phyloP scores from a whole-genome alignment of 139 green algal genomes.

The Micromonas pusilla region DNA sequence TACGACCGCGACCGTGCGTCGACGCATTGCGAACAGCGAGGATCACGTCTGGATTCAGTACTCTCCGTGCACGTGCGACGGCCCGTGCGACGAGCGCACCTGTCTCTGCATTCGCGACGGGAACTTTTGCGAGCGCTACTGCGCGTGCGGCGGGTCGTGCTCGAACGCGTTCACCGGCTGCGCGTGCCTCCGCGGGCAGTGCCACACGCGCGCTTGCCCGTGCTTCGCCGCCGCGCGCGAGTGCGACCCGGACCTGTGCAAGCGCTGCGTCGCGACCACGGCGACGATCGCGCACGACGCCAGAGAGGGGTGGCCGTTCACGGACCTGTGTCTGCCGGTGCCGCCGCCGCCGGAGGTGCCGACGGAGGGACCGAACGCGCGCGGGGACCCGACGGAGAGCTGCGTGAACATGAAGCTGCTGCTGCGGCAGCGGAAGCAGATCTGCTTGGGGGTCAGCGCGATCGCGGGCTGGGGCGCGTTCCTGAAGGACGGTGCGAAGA shows the following conservation, averaged over 20 bases:
- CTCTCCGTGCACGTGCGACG: conserved; percentile 34
- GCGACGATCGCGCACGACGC: neutral
- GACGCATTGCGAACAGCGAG: neutral
- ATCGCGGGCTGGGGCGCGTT: conserved; percentile 72
- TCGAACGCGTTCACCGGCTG: conserved; percentile 24
- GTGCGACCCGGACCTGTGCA: conserved; percentile 32
- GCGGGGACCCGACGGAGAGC: conserved; percentile 3
- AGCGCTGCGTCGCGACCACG: neutral
- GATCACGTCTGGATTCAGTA: conserved; percentile 30
- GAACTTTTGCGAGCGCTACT: conserved; percentile 44
- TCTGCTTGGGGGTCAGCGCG: conserved; percentile 46
- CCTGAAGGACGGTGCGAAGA: conserved; percentile 42
- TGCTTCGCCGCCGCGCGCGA: conserved; percentile 28
- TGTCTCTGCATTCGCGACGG: conserved; percentile 33
- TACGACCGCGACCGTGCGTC: neutral
- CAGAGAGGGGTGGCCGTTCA: neutral
- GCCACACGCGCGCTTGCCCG: conserved; percentile 12
- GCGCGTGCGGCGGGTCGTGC: conserved; percentile 21
- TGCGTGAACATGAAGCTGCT: conserved; percentile 78
- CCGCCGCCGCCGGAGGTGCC: neutral
- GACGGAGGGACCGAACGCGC: neutral
- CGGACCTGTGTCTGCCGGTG: neutral
- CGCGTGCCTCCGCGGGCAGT: conserved; percentile 14
- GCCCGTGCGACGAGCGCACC: conserved; percentile 23
- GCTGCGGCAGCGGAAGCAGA: conserved; percentile 53